Base-by-base conservation (phyloP, 2,329 filamentous ascomycete genomes). In the Cordyceps javanica region DNA sequence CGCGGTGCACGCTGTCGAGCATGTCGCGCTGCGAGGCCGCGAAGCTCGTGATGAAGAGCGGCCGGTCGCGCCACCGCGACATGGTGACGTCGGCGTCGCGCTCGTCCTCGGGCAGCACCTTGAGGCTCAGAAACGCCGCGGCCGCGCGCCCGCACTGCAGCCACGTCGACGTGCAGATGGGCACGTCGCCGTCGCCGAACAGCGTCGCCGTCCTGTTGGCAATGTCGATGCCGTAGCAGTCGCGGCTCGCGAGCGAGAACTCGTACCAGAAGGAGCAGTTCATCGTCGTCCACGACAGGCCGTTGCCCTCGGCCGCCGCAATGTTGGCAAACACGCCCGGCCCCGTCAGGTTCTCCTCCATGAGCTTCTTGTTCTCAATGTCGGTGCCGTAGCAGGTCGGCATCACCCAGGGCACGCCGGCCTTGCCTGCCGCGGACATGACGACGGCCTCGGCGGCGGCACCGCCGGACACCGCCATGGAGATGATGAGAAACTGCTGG, bases 11-110 rank as follows among this genome's bases (percentile, higher is more conserved):
- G n/a, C 77, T 79, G 39, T 80, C 78, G 55, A 89, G 76, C 73
- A 89, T 88, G 10, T 89, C 85, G 11, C 76, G 75, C 68, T 90
- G 87, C 59, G 70, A 82, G 60, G 85, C 62, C 11, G 72, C 67
- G 70, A 87, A 89, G 60, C 80, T 85, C 8, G 73, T 75, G 11
- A 86, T 62, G 62, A 77, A 82, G 2, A 86, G 65, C 0, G 64
- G 61, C 51, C 76, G 74, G 67, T 85, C 82, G 3, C 21, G 69
- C 62, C 63, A 74, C 60, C 48, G 72, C 64, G 32, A 82, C 0
- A 77, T 62, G 0, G 60, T 67, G 1, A 68, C 39, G 67, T 78
- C 65, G 44, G 48, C 58, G 59, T 71, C 69, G 5, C 62, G 61
- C 55, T 69, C 19, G 64, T 62, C 74, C 66, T 61, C 77, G 77